These are phyloP conservation scores for Cladophialophora psammophila DNA, from an alignment of 2,329 filamentous ascomycete species.

Conservation along the genomic window DNA sequence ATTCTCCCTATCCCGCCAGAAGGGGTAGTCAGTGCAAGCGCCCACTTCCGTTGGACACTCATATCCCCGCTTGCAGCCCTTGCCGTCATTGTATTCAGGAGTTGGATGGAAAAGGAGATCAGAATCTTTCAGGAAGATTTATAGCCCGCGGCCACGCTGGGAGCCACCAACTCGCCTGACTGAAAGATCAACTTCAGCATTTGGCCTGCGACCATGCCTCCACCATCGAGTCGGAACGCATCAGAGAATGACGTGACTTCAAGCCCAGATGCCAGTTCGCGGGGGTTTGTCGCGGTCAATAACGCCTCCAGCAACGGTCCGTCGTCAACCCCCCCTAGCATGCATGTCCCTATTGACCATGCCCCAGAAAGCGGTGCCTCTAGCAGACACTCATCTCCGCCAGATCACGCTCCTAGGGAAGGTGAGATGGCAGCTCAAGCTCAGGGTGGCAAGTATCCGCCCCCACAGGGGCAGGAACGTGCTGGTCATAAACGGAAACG, in stretches of 20 bases:
- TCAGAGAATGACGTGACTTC: slow-evolving; percentile 22
- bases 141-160: slow-evolving; percentile 20
- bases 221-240: slow-evolving; percentile 12
- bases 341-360: slow-evolving; percentile 18
- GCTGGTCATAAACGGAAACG: slow-evolving; percentile 30
- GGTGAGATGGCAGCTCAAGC: slow-evolving; percentile 16
- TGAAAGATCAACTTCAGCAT: neutral
- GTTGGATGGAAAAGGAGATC: slow-evolving; percentile 9
- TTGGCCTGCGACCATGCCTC: slow-evolving; percentile 4
- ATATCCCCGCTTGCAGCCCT: slow-evolving; percentile 20
- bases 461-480: slow-evolving; percentile 11
- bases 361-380: slow-evolving; percentile 25
- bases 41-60: slow-evolving; percentile 23
- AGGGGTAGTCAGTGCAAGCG: slow-evolving; percentile 28
- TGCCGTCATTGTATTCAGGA: slow-evolving; percentile 23
- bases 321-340: slow-evolving; percentile 3
- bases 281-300: slow-evolving; percentile 34
- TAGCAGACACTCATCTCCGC: slow-evolving; percentile 29
- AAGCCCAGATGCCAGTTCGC: slow-evolving; percentile 26
- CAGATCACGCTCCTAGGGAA: slow-evolving; percentile 17
- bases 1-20: slow-evolving; percentile 16
- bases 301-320: slow-evolving; percentile 26
- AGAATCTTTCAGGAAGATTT: slow-evolving; percentile 16
- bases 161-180: neutral
- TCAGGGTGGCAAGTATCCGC: slow-evolving; percentile 13